phyloP scores from a whole-genome alignment of 2,329 filamentous ascomycete species.

The Botrytis sinoallii region DNA sequence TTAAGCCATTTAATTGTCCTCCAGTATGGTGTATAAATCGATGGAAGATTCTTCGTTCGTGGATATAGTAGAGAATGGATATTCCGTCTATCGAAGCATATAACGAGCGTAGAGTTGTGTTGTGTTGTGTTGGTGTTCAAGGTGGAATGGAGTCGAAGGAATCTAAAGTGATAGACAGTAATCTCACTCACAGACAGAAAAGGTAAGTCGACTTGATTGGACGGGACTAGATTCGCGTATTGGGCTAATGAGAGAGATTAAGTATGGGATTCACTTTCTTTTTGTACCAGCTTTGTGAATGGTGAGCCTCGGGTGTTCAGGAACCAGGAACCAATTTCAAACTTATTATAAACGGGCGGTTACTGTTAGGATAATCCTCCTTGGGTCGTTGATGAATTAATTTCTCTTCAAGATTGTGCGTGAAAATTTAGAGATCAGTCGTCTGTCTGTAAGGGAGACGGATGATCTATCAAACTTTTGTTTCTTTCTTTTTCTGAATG shows the following conservation, averaged over 20 bases:
- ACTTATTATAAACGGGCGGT: neutral
- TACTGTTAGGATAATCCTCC: neutral
- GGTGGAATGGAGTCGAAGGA: conserved; percentile 5
- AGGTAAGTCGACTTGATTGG: neutral
- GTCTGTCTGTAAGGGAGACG: neutral
- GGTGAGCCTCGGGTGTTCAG: conserved; percentile 11
- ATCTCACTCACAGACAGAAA: conserved; percentile 12
- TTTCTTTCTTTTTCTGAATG: neutral
- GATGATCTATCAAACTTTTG: neutral
- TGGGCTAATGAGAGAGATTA: conserved; percentile 9
- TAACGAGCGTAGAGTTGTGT: conserved; percentile 14
- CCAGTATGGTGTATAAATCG: neutral
- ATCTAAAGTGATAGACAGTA: conserved; percentile 3
- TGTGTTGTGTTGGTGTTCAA: conserved; percentile 6
- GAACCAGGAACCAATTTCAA: conserved; percentile 16
- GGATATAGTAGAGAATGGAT: neutral
- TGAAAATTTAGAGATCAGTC: neutral
- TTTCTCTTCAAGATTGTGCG: neutral
- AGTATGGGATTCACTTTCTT: conserved; percentile 3
- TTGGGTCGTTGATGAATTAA: neutral
- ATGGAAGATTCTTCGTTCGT: neutral
- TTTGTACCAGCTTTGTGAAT: neutral
- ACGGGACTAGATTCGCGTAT: conserved; percentile 7
- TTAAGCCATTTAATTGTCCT: conserved; percentile 22
- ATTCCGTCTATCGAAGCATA: neutral